phyloP scores from a whole-genome alignment of 495 filamentous ascomycete genomes.

The Hypoxylon subgilvum region DNA sequence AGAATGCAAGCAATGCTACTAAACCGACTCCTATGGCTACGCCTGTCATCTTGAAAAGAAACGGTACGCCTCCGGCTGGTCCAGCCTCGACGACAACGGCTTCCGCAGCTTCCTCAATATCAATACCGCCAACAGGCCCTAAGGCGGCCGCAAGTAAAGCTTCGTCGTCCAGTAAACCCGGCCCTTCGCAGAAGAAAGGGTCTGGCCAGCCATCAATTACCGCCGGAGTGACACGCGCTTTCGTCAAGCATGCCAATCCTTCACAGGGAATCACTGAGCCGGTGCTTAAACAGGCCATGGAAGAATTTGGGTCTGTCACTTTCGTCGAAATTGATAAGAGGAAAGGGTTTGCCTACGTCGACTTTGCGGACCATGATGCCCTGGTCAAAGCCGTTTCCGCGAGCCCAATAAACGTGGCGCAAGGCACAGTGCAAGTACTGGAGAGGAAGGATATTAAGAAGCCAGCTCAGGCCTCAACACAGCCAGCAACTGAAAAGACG shows the following conservation, averaged over 20 bases:
- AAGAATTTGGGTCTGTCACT: slow-evolving; percentile 69
- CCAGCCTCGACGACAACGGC: slow-evolving; percentile 38
- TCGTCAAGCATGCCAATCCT: slow-evolving; percentile 89
- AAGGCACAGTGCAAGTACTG: slow-evolving; percentile 83
- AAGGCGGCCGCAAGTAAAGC: slow-evolving; percentile 43
- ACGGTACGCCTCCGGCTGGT: slow-evolving; percentile 25
- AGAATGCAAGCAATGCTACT: slow-evolving; percentile 26
- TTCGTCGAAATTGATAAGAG: slow-evolving; percentile 89
- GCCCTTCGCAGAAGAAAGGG: slow-evolving; percentile 32
- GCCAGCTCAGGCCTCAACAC: slow-evolving; percentile 13
- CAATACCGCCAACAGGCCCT: slow-evolving; percentile 43
- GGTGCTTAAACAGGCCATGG: slow-evolving; percentile 72
- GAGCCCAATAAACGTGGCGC: slow-evolving; percentile 78
- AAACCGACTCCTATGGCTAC: slow-evolving; percentile 36
- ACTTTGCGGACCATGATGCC: slow-evolving; percentile 73
- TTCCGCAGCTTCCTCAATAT: slow-evolving; percentile 37
- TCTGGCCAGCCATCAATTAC: slow-evolving; percentile 43
- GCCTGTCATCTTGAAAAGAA: slow-evolving; percentile 40
- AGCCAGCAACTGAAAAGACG: slow-evolving; percentile 17
- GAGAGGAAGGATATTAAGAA: slow-evolving; percentile 71
- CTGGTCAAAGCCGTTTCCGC: slow-evolving; percentile 79
- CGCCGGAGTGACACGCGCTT: slow-evolving; percentile 75
- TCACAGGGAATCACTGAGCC: slow-evolving; percentile 89
- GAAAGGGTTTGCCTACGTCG: slow-evolving; percentile 90
- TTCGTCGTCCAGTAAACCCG: slow-evolving; percentile 19